Percentiles rank a stretch among this genome's conserved stretches.
phyloP scores from a whole-genome alignment of 1,284 basidiomycete species.

The Leccinum fallax region DNA sequence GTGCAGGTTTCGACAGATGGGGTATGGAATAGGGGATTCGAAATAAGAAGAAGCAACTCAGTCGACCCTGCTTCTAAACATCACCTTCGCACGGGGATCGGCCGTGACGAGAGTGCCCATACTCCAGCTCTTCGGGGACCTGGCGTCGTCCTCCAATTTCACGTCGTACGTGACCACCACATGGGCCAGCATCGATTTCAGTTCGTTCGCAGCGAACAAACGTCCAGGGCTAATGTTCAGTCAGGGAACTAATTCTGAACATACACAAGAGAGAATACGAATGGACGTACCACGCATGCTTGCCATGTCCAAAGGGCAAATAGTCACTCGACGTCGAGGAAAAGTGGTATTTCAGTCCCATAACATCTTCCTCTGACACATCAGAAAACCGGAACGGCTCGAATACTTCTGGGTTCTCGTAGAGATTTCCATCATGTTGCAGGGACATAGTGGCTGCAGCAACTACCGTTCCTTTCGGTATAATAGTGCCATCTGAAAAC shows the following conservation, averaged over 20 bases:
- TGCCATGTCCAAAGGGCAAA: slow-evolving; percentile 19
- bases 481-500: slow-evolving; percentile 43
- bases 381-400: slow-evolving; percentile 37
- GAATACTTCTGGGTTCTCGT: slow-evolving; percentile 32
- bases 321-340: slow-evolving; percentile 12
- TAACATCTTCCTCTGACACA: slow-evolving; percentile 14
- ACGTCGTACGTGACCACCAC: slow-evolving; percentile 35
- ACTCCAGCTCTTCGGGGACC: slow-evolving; percentile 21
- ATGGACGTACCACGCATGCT: slow-evolving; percentile 16
- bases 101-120: not conserved
- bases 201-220: slow-evolving; percentile 19
- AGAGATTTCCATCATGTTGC: slow-evolving; percentile 32
- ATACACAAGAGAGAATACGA: not conserved
- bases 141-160: slow-evolving; percentile 27
- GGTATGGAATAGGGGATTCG: not conserved
- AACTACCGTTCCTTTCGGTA: slow-evolving; percentile 41
- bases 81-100: slow-evolving; percentile 9
- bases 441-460: slow-evolving; percentile 21
- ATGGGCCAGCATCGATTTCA: slow-evolving; percentile 37
- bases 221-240: slow-evolving; percentile 13
- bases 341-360: slow-evolving; percentile 20
- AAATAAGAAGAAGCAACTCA: not conserved
- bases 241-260: not conserved
- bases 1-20: not conserved
- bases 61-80: slow-evolving; percentile 22